Evolutionary conservation across 257 asterid species (phyloP), one percentile per base, ranked within the genome.

Genomic region (Sherardia arvensis): DNA sequence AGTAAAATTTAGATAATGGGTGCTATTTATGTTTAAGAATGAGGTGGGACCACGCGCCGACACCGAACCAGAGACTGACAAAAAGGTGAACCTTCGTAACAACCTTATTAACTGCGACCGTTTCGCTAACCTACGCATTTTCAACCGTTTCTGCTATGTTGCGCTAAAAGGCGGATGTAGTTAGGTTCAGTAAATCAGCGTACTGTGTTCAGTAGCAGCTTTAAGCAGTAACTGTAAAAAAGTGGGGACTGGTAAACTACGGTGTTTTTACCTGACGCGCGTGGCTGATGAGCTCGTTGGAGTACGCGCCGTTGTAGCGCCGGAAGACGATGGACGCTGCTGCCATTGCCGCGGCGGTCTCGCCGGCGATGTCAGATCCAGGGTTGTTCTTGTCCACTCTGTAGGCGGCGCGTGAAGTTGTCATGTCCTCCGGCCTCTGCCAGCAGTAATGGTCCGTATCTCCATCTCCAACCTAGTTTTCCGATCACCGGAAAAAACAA

Each of bases 391-490:
- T 84, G 72, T 91, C 98, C 15, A 91, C 78, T 55, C 67, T 72
- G 71, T 88, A 91, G 7, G 96, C 96, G 1, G 88, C 77, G 58
- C 98, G 76, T 2, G 98, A 86, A 8, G 98, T 91, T 21, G 94
- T 88, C 98, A 91, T 91, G 34, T 91, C 98, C 71, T 91, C 96
- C 0, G 98, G 95, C 78, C 98, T 77, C 66, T 91, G 96, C 98
- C 98, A 91, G 68, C 96, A 91, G 72, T 72, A 85, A 64, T 91
- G 96, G 81, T 91, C 98, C 9, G 98, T 83, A 78, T 88, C 77
- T 3, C 98, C 96, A 72, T 91, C 98, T 64, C 98, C 98, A 5
- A 91, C 98, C 97, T 90, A 70, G n/a, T n/a, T n/a, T 66, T 18
- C 59, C 59, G 9, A 12, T 23, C 56, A 49, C 26, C 56, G 56